Conservation (phyloP, 805 yeast species). For the Blastobotrys chiropterorum region DNA sequence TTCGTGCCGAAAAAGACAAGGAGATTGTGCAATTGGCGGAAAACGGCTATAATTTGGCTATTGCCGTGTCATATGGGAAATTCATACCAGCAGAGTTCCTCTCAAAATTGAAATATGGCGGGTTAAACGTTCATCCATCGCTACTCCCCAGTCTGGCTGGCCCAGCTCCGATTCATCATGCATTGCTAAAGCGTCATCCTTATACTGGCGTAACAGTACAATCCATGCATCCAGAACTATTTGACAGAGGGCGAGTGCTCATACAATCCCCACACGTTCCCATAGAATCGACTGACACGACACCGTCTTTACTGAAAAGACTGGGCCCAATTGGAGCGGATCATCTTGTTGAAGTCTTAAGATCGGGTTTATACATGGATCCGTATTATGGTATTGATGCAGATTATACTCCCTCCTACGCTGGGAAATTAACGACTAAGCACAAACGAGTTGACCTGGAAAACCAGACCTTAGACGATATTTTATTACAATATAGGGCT, state of each 20-base stretch:
- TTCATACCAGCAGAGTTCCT: slow-evolving; percentile 66
- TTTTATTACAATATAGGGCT: slow-evolving; percentile 8
- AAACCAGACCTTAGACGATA: slow-evolving; percentile 35
- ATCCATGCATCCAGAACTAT: slow-evolving; percentile 79
- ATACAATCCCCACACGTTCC: slow-evolving; percentile 45
- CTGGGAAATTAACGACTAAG: slow-evolving; percentile 46
- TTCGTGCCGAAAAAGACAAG: slow-evolving; percentile 17
- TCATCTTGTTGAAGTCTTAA: slow-evolving; percentile 43
- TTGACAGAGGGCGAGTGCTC: slow-evolving; percentile 73
- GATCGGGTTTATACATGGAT: slow-evolving; percentile 26
- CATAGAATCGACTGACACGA: slow-evolving; percentile 41
- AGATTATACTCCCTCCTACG: slow-evolving; percentile 37
- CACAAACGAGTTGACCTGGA: slow-evolving; percentile 47
- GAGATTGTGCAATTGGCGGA: slow-evolving; percentile 19
- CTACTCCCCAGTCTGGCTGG: slow-evolving; percentile 76
- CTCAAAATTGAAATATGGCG: slow-evolving; percentile 46
- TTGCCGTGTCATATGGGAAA: slow-evolving; percentile 90
- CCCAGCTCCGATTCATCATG: slow-evolving; percentile 81
- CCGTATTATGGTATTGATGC: slow-evolving; percentile 3
- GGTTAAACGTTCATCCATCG: slow-evolving; percentile 91
- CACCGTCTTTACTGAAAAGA: slow-evolving; percentile 39
- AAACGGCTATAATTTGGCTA: slow-evolving; percentile 49
- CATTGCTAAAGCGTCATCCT: slow-evolving; percentile 57
- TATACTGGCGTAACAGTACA: slow-evolving; percentile 84
- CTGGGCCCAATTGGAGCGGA: slow-evolving; percentile 60